Evolutionary conservation across 2,329 filamentous ascomycete genomes (phyloP), one percentile per base, ranked within the genome.

Genomic region (Fusarium sp.): DNA sequence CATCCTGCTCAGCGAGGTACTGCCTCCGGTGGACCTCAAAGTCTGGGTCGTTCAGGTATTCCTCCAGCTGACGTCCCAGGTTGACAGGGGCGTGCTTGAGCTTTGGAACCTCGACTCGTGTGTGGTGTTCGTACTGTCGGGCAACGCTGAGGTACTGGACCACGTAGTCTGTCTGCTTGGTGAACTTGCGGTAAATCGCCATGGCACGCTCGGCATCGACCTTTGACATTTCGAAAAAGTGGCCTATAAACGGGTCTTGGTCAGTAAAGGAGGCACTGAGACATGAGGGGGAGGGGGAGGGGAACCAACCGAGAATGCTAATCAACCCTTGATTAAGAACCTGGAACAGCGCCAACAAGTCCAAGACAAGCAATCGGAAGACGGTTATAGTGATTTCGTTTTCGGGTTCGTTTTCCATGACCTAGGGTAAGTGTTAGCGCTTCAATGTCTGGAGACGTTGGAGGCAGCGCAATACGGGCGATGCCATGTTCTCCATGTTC

Each of bases 211-310:
- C 95, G 68, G 97, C 97, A 83, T 99, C 97, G 30, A 94, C 89
- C 80, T 94, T 94, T 60, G 97, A 98, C 93, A 99, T 96, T 85
- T 99, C 97, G 79, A 99, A 99, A 83, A 98, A 99, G 83, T 97
- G 94, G 78, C 97, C 95, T 97, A 73, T 35, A 73, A 80, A 56
- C n/a, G 81, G 79, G 68, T 62, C 64, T 66, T 59, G 39, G 64
- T 76, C 64, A 68, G 70, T 73, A 32, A 66, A 57, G 20, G 23
- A 25, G 39, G 50, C 52, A 37, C 41, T 66, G 66, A 71, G 68
- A 70, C 71, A 68, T 50, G 52, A 48, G 58, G 61, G 63, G 66
- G 57, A 61, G 67, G 45, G 62, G 62, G 48, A 60, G 2, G 32
- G 39, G 27, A 62, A 80, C 91, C 75, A 87, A 97, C 96, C 95